phyloP scores from a whole-genome alignment of 495 filamentous ascomycete species.

The Penicillium goetzii region DNA sequence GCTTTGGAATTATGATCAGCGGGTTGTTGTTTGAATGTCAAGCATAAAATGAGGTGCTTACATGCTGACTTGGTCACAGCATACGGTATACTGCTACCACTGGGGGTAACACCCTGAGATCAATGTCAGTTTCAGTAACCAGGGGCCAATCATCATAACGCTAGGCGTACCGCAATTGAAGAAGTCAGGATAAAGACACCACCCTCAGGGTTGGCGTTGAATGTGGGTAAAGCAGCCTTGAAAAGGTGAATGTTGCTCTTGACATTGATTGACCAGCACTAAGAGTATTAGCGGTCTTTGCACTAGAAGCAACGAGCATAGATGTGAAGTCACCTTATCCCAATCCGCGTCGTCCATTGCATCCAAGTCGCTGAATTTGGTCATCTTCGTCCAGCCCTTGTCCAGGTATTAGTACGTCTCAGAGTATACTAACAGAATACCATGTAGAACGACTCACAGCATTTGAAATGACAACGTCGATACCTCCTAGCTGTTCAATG shows the following conservation, averaged over 20 bases:
- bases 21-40: background rate
- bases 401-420: background rate
- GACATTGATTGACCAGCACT: constrained; percentile 72
- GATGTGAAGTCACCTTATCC: constrained; percentile 59
- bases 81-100: constrained; percentile 67
- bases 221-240: constrained; percentile 63
- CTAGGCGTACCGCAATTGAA: constrained; percentile 55
- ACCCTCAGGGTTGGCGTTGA: constrained; percentile 70
- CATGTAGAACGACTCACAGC: constrained; percentile 54
- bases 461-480: constrained; percentile 74
- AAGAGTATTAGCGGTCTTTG: background rate
- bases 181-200: constrained; percentile 71
- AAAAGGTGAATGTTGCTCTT: constrained; percentile 67
- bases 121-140: background rate
- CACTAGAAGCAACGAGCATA: background rate
- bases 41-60: constrained; percentile 19
- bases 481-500: constrained; percentile 62
- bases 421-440: background rate
- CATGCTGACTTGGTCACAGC: constrained; percentile 67
- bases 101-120: constrained; percentile 46
- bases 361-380: constrained; percentile 64
- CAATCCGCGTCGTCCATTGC: constrained; percentile 67
- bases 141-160: background rate
- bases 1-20: constrained; percentile 34
- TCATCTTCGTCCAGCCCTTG: constrained; percentile 70